Evolutionary conservation across 2,329 filamentous ascomycete genomes (phyloP).

Genomic region (Huntiella omanensis): DNA sequence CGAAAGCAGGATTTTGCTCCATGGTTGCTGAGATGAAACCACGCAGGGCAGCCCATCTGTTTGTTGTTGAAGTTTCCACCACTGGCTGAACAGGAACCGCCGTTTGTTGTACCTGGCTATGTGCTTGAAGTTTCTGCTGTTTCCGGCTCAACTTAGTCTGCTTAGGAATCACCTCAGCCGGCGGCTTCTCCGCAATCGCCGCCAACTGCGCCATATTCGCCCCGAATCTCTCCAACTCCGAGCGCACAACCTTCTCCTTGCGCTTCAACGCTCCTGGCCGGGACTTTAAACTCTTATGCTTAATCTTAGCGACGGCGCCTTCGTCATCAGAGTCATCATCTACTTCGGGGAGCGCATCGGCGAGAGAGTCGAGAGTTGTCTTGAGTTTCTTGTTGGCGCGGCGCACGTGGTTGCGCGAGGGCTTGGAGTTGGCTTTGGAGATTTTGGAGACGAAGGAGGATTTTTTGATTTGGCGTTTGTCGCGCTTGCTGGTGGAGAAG

Average conservation of each 20-base stretch:
- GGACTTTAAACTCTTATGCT: slow-evolving; percentile 55
- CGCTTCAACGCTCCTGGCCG: slow-evolving; percentile 64
- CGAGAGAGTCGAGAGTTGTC: slow-evolving; percentile 55
- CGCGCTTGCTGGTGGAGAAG: slow-evolving; percentile 58
- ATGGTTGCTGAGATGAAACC: slow-evolving; percentile 73
- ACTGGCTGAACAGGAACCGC: slow-evolving; percentile 10
- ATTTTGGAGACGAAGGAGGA: slow-evolving; percentile 62
- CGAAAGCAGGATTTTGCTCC: slow-evolving; percentile 70
- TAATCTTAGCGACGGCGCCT: slow-evolving; percentile 38
- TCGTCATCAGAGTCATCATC: slow-evolving; percentile 23
- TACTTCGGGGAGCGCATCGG: slow-evolving; percentile 53
- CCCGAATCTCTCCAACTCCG: slow-evolving; percentile 70
- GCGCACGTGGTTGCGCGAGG: slow-evolving; percentile 34
- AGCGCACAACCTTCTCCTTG: slow-evolving; percentile 60
- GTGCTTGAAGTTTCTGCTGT: slow-evolving; percentile 3
- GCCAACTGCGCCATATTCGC: slow-evolving; percentile 63
- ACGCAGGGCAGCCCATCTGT: slow-evolving; percentile 64
- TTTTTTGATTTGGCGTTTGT: slow-evolving; percentile 70
- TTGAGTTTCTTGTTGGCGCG: slow-evolving; percentile 61
- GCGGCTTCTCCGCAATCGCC: slow-evolving; percentile 12
- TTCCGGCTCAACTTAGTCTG: slow-evolving; percentile 6
- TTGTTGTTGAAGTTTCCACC: slow-evolving; percentile 25
- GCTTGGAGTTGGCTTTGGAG: slow-evolving; percentile 37
- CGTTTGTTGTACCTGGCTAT: slow-evolving; percentile 1
- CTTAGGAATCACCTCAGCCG: neutral